Evolutionary conservation across 2,329 filamentous ascomycete genomes (phyloP), one percentile per base, ranked within the genome.

Genomic region (Aspergillus candidus): DNA sequence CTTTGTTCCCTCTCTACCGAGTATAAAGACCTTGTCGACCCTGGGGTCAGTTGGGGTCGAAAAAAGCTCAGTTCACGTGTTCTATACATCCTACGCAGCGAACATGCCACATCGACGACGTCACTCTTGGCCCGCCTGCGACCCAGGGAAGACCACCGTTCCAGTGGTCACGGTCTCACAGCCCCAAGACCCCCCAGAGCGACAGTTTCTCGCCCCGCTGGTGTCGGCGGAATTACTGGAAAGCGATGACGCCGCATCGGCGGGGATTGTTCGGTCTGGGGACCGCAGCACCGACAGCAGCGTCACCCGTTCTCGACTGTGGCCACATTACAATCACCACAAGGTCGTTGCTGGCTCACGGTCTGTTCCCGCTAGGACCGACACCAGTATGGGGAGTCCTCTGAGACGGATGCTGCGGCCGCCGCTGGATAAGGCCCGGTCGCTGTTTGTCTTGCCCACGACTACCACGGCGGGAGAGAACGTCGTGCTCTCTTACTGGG

Each of bases 41-140:
- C 22, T 10, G 22, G 6, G 4, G 22, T 18, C 4, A 27, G 7
- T 10, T 6, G 3, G 8, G 7, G 22, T 27, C 6, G 22, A 3
- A 27, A 22, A 27, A 3, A 10, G 2, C 8, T 27, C 22, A 27
- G 6, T 27, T 7, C 7, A 10, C 1, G 22, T 27, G 22, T 27
- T 10, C 3, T 27, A 10, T 27, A 27, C 6, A 27, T 10, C 7
- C 22, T 10, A 27, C 22, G 22, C 22, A 8, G 7, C 22, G 6
- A 27, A 6, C 32, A 65, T 65, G 60, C 51, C 62, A 31, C 51
- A 52, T 41, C 37, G 53, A 53, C 53, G 65, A 49, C 57, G 64
- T 43, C 59, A 67, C 37, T 64, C 64, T 17, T 67, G 64, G 64
- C 65, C 65, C 6, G 62, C 62, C 47, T 61, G 59, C 43, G 58